These are phyloP conservation scores for Glomus cerebriforme DNA, from an alignment of 192 early-diverging fungal species.

Conservation along the genomic window DNA sequence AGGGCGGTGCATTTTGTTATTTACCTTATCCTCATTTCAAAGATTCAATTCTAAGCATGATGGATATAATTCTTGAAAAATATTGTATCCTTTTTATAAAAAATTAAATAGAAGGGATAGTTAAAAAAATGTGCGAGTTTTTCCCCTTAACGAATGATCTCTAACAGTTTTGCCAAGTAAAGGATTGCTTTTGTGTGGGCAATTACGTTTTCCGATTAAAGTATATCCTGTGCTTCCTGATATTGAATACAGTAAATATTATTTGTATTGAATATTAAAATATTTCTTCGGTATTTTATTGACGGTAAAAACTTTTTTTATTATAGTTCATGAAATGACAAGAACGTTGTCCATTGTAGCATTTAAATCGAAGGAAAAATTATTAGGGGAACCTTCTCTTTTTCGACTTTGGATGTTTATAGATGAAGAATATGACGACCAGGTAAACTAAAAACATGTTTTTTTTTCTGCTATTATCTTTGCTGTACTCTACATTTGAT, in stretches of 20 bases:
- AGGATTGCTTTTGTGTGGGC: neutral
- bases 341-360: neutral
- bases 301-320: neutral
- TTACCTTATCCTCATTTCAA: constrained; percentile 6
- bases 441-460: neutral
- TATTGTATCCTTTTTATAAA: constrained; percentile 2
- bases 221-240: neutral
- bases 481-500: neutral
- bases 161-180: neutral
- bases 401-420: constrained; percentile 9
- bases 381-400: neutral
- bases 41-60: neutral
- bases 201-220: neutral
- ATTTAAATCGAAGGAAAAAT: constrained; percentile 12
- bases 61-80: constrained; percentile 9
- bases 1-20: constrained; percentile 5
- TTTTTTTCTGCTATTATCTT: neutral
- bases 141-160: neutral
- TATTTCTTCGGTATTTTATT: neutral
- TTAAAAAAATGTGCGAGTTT: no score
- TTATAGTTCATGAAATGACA: neutral
- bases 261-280: neutral
- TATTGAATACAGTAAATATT: neutral
- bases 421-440: constrained; percentile 1
- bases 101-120: no score